Percentiles rank a stretch among this genome's conserved stretches.
Conservation (phyloP, 176 grass and related monocot genomes). For the Miscanthus lutarioriparius region DNA sequence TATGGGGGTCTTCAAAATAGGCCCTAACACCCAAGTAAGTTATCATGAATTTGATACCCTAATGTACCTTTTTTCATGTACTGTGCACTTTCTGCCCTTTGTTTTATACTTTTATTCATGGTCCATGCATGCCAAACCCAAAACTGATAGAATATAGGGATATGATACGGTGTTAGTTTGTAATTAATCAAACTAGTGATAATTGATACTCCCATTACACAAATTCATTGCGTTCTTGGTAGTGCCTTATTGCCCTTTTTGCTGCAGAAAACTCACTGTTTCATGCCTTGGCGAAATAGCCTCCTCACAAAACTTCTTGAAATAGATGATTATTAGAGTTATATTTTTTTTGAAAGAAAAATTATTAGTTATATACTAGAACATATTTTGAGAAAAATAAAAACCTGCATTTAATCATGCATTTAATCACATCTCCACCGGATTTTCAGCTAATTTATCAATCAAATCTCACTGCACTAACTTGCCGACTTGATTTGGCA, state of each 20-base stretch:
- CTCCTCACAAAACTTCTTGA: neutral
- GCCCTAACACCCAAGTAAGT: constrained; percentile 70
- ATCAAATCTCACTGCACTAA: neutral
- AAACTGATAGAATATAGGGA: neutral
- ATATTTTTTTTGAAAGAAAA: no score
- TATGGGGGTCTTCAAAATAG: constrained; percentile 94
- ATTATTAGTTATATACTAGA: no score
- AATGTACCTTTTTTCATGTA: neutral
- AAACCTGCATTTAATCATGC: neutral
- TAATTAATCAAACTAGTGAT: neutral
- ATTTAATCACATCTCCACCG: neutral
- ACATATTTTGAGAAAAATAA: neutral
- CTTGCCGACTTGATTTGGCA: neutral
- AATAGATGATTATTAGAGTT: neutral
- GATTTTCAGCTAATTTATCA: neutral
- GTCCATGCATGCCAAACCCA: neutral
- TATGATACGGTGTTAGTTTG: neutral
- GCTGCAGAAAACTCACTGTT: neutral
- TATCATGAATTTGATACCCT: neutral
- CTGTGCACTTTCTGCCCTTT: neutral
- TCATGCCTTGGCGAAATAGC: neutral
- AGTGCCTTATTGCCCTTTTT: neutral
- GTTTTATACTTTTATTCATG: neutral
- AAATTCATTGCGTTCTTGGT: neutral
- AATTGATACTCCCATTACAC: neutral